phyloP scores from a whole-genome alignment of 352 stramenopile genomes.

The Phytopythium montanum region DNA sequence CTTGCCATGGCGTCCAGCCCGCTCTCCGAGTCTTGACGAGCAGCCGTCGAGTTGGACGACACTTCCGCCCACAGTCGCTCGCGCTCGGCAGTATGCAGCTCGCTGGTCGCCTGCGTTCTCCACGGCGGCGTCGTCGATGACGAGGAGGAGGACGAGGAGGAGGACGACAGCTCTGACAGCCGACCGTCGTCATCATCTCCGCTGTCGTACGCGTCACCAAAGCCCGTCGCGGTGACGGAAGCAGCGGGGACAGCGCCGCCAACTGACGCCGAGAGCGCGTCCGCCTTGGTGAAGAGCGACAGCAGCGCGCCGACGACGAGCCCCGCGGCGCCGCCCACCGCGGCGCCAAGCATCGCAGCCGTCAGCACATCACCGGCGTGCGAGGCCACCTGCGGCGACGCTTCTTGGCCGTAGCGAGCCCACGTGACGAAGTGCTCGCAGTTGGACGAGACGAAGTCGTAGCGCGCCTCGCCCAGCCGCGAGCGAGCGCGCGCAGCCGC shows the following conservation, averaged over 20 bases:
- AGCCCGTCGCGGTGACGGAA: background rate
- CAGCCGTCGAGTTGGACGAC: constrained; percentile 17
- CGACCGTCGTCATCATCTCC: constrained; percentile 13
- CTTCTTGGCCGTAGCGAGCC: constrained; percentile 50
- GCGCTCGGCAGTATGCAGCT: constrained; percentile 15
- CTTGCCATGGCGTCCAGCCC: constrained; percentile 33
- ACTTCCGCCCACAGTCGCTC: constrained; percentile 43
- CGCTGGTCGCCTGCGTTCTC: background rate
- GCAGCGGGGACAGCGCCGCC: constrained; percentile 5
- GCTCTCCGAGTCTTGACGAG: constrained; percentile 12
- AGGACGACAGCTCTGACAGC: background rate
- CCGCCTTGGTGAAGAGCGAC: constrained; percentile 59
- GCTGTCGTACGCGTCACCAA: constrained; percentile 2
- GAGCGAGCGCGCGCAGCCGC: constrained; percentile 40
- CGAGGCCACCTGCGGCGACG: constrained; percentile 52
- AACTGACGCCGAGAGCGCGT: constrained; percentile 44
- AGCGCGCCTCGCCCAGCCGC: constrained; percentile 47
- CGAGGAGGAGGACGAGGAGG: background rate
- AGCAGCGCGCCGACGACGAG: constrained; percentile 56
- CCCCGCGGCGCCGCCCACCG: constrained; percentile 51
- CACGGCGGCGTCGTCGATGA: background rate
- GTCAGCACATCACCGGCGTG: constrained; percentile 61
- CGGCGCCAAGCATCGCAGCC: constrained; percentile 52
- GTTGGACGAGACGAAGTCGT: constrained; percentile 54
- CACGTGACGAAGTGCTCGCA: constrained; percentile 82